Evolutionary conservation across 805 yeast species (phyloP), one percentile per base, ranked within the genome.

Genomic region (Barnettozyma californica): DNA sequence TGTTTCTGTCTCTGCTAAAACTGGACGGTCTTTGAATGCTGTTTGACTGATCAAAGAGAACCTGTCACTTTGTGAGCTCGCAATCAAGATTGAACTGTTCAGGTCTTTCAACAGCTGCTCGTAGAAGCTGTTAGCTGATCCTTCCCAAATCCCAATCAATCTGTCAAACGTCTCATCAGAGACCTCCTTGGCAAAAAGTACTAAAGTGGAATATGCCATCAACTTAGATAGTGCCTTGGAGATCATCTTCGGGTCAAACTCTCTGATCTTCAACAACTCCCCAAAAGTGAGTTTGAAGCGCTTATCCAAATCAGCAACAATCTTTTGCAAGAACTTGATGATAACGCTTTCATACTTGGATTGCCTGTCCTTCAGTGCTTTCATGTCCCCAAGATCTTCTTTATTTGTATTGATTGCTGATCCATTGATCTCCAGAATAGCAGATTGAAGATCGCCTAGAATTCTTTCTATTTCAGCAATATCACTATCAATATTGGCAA

Each of bases 341-440:
- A 84, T 72, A 1, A 81, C 81, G 19, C 67, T 61, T 56, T 83
- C 87, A 60, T 84, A 87, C 5, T 70, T 74, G 14, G 71, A 68
- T 49, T 80, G 75, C 58, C 84, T 82, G 57, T 87, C 89, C 51
- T 73, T 74, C 50, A 88, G 70, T 0, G 95, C 95, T 49, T 74
- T 72, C 88, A 89, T 84, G 18, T 77, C 74, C 35, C 82, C 80
- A 50, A 84, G 62, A 41, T 68, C 63, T 10, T 66, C 72, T 23
- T 57, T 75, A 5, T 20, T 10, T 11, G 25, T 29, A 21, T 27
- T 37, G 6, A 16, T 21, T 7, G 43, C 19, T 5, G 50, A 31
- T 43, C 81, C 81, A 49, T 79, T 71, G 23, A 84, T 81, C 2
- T 89, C 83, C 41, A 69, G 69, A 44, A 89, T 66, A 0, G 96